Evolutionary conservation across 306 rosid species (phyloP).

Genomic region (Glycine latifolia): DNA sequence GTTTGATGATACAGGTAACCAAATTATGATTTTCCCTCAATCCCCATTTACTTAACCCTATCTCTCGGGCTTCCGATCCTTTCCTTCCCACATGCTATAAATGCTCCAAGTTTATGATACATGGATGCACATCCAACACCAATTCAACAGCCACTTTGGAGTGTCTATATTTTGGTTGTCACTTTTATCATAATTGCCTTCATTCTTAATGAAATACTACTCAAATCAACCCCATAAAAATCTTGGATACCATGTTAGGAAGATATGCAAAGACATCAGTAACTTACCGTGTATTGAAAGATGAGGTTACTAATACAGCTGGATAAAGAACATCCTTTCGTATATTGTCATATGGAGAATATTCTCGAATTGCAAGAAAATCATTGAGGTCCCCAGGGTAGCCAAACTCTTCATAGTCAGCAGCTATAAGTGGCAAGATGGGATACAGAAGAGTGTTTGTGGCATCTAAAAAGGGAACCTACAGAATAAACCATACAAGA

Average conservation of each 20-base stretch:
- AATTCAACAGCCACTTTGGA: background rate
- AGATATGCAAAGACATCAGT: conserved; percentile 7
- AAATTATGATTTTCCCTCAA: background rate
- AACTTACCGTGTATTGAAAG: conserved; percentile 84
- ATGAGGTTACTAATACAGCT: conserved; percentile 74
- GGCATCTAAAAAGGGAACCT: conserved; percentile 93
- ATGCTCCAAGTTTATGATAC: background rate
- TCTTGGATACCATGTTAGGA: conserved; percentile 16
- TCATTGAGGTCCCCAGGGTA: conserved; percentile 81
- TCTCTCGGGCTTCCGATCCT: background rate
- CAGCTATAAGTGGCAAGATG: conserved; percentile 75
- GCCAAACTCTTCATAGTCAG: conserved; percentile 92
- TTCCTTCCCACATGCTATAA: conserved; percentile 2
- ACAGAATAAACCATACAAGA: conserved; percentile 46
- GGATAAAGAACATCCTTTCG: conserved; percentile 80
- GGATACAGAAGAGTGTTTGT: conserved; percentile 88
- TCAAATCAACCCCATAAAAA: conserved; percentile 12
- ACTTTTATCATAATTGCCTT: conserved; percentile 2
- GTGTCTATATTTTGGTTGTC: conserved; percentile 13
- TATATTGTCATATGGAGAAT: conserved; percentile 92
- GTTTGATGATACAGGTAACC: background rate
- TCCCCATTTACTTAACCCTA: background rate
- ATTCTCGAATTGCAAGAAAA: conserved; percentile 78
- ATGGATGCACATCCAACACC: background rate
- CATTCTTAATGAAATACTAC: conserved; percentile 15